Base-by-base conservation (phyloP, 768 basidiomycete genomes). In the Tricholoma sp. region DNA sequence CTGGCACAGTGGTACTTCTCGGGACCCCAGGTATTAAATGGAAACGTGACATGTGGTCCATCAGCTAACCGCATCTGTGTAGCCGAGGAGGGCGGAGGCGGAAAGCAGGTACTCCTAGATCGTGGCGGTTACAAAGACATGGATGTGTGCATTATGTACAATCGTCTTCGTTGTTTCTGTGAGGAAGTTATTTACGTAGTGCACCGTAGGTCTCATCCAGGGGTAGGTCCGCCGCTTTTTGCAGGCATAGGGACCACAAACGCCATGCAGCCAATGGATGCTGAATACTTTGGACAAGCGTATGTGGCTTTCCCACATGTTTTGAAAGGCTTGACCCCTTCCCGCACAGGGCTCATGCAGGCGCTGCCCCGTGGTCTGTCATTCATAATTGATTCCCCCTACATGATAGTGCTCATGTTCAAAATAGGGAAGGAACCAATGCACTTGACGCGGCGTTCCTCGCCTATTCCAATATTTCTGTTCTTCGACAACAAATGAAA, bases 391-490 rank as follows among this genome's bases (percentile, higher is more conserved):
- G 27, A 50, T 7, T 29, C 54, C 18, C 46, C 19, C 4, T 27
- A 22, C n/a, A 53, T 53, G 32, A 54, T 12, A 21, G 45, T 57
- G 18, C 49, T 59, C 45, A 49, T 52, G 31, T 51, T 45, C 22
- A 12, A 37, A 34, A 43, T 57, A 81, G 81, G 88, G 89, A 94
- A 69, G 92, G 88, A 21, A 81, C 80, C 41, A 94, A 94, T 65
- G 91, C 92, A 11, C 79, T 92, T 45, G 94, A 95, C 65, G 94
- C 94, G 0, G 92, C 92, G 0, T 88, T 94, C 67, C 72, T 91
- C 8, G 88, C 91, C 0, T 94, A 95, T 68, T 83, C 85, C 7
- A 79, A 82, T 49, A 79, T 96, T 41, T 86, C 91, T 3, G 83
- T 84, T 21, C 78, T 96, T 49, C 82, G 94, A 11, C 94, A 96